Evolutionary conservation across 352 stramenopile genomes (phyloP), one percentile per base, ranked within the genome.

Genomic region (Blastocystis sp.): DNA sequence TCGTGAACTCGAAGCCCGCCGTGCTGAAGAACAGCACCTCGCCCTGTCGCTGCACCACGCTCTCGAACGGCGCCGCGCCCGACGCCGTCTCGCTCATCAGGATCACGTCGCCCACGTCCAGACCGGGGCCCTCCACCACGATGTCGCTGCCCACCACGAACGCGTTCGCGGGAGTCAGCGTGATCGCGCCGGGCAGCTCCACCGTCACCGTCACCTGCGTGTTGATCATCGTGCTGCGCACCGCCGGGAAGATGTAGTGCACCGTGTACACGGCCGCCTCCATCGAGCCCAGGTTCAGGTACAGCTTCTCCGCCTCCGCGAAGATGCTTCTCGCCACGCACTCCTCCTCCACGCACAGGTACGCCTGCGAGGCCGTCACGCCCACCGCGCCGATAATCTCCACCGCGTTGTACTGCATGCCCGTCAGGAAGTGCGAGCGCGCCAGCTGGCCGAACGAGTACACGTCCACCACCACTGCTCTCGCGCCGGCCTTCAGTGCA

Each of bases 201-300:
- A 84, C 56, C 59, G 45, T 14, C 10, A 84, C 38, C 48, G 11
- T 28, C 14, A 70, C 17, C 9, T 43, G 48, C 56, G 48, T 45
- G 45, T 84, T 53, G 19, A 84, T 69, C 21, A 56, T 48, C 38
- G 52, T 64, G 17, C 23, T 41, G 28, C 34, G 19, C 74, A 84
- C 74, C n/a, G 17, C 4, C 40, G 53, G 45, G 45, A 62, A 84
- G 53, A 56, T 84, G 60, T 84, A 84, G 74, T 56, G 66, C 38
- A 84, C 28, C 9, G 28, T n/a, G 53, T 84, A 84, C 21, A 28
- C 48, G 1, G 9, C 48, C 0, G 74, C 74, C 34, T 34, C 43
- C 21, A 84, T 34, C 52, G 10, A 21, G 40, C 56, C 74, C 21
- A 84, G 52, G 38, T 84, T 69, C 74, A 84, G 28, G 41, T 69